Base-by-base conservation (phyloP, 2,329 filamentous ascomycete genomes). In the Penicillium sumatraense region DNA sequence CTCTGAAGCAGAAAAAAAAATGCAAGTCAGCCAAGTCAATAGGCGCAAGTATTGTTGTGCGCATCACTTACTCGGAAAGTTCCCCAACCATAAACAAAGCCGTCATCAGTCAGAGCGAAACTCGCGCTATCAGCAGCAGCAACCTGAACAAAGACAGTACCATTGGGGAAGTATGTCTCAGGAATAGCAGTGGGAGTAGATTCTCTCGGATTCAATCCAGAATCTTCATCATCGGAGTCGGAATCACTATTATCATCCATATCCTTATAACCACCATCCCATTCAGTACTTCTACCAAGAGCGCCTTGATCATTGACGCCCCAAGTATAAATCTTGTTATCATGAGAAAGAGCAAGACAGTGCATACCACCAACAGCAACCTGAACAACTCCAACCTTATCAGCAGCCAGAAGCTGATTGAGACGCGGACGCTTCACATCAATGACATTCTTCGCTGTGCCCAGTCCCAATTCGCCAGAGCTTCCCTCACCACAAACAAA, bases 241-340 rank as follows among this genome's bases (percentile, higher is more conserved):
- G 68, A 63, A 50, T 66, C 68, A 44, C 61, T 70, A 44, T 60
- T 72, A 11, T 75, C 78, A 36, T 80, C 78, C 47, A 82, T 76
- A 54, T 83, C 81, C 60, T 78, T 79, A 65, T 82, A 74, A 50
- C 85, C 86, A 46, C 88, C 88, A 2, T 88, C 84, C 81, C 86
- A 88, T 11, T 77, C 77, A 3, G 89, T 93, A 68, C 90, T 84
- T 68, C 91, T 83, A 38, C 91, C 91, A 33, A 96, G 82, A 8
- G 91, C 89, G 59, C 89, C 89, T 68, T 92, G 87, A 68, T 96
- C 91, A 70, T 95, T 95, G 64, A 95, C 90, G 51, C 91, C 91
- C 91, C 91, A 96, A 24, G 89, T 92, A 51, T 91, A 78, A 63
- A 96, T 89, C 75, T 87, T 87, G 79, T 92, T 91, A 72, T 93